These are phyloP conservation scores for Mycena belliarum DNA, from an alignment of 768 basidiomycete genomes.

Conservation along the genomic window DNA sequence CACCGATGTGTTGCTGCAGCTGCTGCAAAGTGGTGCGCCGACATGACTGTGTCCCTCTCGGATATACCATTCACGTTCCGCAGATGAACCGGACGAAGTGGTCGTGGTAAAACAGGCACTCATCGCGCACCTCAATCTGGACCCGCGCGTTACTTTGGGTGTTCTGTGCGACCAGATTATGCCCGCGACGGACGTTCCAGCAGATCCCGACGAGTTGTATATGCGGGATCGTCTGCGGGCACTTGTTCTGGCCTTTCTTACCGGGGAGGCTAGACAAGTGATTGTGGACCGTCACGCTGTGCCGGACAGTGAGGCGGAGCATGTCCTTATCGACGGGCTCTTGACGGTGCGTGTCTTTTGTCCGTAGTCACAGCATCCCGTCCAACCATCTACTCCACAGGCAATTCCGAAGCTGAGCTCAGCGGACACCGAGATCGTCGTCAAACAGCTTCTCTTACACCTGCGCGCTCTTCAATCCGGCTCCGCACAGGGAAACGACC, in stretches of 20 bases:
- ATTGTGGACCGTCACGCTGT: constrained; percentile 47
- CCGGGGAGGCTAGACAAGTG: constrained; percentile 47
- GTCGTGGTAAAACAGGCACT: constrained; percentile 60
- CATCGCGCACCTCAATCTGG: constrained; percentile 63
- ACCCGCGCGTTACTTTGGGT: constrained; percentile 57
- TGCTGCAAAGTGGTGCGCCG: constrained; percentile 70
- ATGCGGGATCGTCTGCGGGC: constrained; percentile 58
- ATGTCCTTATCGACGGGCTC: constrained; percentile 47
- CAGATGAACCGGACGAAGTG: constrained; percentile 71
- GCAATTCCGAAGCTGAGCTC: constrained; percentile 47
- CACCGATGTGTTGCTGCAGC: constrained; percentile 73
- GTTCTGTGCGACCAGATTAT: constrained; percentile 71
- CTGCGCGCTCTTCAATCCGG: constrained; percentile 44
- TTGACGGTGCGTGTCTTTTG: constrained; percentile 41
- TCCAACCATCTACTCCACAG: constrained; percentile 31
- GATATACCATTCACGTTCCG: neutral
- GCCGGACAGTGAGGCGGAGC: constrained; percentile 48
- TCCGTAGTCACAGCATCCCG: neutral
- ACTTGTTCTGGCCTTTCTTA: constrained; percentile 62
- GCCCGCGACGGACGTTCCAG: constrained; percentile 45
- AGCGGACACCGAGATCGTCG: constrained; percentile 45
- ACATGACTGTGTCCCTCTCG: neutral
- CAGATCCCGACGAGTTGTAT: constrained; percentile 57
- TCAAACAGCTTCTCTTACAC: constrained; percentile 53
- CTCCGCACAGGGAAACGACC: constrained; percentile 37